phyloP scores from a whole-genome alignment of 2,329 filamentous ascomycete genomes.

The Ophiosphaerella herpotricha region DNA sequence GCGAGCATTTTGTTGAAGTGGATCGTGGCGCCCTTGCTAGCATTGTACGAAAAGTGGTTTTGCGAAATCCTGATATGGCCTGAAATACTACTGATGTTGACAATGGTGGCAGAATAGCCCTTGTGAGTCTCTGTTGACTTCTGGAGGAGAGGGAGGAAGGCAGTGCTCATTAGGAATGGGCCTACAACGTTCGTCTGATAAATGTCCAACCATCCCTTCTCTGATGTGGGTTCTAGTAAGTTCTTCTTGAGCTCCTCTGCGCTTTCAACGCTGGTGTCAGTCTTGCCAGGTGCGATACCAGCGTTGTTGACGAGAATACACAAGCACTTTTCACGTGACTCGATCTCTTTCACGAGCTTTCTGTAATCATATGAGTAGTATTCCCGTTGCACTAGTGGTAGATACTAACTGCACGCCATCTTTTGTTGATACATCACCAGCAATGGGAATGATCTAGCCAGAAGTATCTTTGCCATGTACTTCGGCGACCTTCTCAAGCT shows the following conservation, averaged over 20 bases:
- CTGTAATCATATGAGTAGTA: conserved; percentile 16
- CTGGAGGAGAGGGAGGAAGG: conserved; percentile 53
- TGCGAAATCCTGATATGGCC: conserved; percentile 54
- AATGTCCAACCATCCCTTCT: conserved; percentile 52
- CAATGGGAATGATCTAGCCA: conserved; percentile 53
- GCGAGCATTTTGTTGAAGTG: conserved; percentile 62
- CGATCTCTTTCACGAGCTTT: conserved; percentile 50
- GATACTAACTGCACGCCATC: conserved; percentile 45
- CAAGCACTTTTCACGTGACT: conserved; percentile 51
- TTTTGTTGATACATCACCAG: conserved; percentile 52
- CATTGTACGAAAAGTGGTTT: conserved; percentile 55
- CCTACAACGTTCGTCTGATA: conserved; percentile 55
- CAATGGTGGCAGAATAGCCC: conserved; percentile 51
- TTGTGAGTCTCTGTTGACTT: conserved; percentile 49
- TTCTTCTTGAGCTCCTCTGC: conserved; percentile 52
- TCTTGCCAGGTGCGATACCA: conserved; percentile 49
- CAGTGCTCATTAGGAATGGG: conserved; percentile 54
- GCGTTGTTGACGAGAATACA: conserved; percentile 56
- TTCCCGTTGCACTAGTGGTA: neutral
- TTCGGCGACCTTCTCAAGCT: conserved; percentile 53
- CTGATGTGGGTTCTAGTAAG: conserved; percentile 50
- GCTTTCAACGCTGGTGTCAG: conserved; percentile 43
- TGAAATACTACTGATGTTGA: conserved; percentile 55
- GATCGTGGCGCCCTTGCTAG: conserved; percentile 56
- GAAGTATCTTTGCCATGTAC: conserved; percentile 50